A percentile compares a stretch with the other conserved stretches of the same genome.
phyloP scores from a whole-genome alignment of 192 early-diverging fungal species.

The Coemansia sp. region DNA sequence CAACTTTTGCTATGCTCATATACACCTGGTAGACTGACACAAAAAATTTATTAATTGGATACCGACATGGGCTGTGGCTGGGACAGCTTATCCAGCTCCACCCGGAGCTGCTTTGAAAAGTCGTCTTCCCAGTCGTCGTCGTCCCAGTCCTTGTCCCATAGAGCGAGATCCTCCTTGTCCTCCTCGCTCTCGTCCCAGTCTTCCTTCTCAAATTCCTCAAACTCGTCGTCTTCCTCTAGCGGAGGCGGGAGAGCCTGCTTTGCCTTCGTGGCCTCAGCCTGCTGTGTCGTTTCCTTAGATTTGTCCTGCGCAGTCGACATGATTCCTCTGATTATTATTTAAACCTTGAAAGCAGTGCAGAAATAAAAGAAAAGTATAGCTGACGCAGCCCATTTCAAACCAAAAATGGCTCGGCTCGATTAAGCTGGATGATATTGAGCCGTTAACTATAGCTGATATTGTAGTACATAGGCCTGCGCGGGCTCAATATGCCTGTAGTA shows the following conservation, averaged over 20 bases:
- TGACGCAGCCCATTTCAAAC: not conserved
- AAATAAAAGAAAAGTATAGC: not conserved
- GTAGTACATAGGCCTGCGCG: slow-evolving; percentile 72
- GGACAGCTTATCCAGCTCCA: slow-evolving; percentile 36
- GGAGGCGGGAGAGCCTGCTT: slow-evolving; percentile 54
- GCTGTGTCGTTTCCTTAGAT: not conserved
- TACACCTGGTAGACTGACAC: slow-evolving; percentile 13
- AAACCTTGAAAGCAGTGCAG: slow-evolving; percentile 9
- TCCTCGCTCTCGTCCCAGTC: slow-evolving; percentile 82
- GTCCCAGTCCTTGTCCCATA: slow-evolving; percentile 92
- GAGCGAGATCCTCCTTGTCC: slow-evolving; percentile 61
- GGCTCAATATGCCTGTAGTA: slow-evolving; percentile 88
- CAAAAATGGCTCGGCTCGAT: not conserved
- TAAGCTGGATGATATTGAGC: not conserved
- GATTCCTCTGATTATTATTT: slow-evolving; percentile 5
- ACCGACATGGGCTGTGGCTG: slow-evolving; percentile 37
- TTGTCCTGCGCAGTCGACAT: slow-evolving; percentile 24
- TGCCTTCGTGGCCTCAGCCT: slow-evolving; percentile 15
- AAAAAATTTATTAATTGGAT: slow-evolving; percentile 26
- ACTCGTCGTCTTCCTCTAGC: slow-evolving; percentile 92
- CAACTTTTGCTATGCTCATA: slow-evolving; percentile 64
- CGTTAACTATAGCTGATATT: slow-evolving; percentile 18
- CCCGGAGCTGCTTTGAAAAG: slow-evolving; percentile 81
- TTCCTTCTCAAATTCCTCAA: slow-evolving; percentile 88
- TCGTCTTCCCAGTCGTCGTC: slow-evolving; percentile 88